Evolutionary conservation across 1,284 basidiomycete genomes (phyloP).

Genomic region (Ceratobasidium sp.): DNA sequence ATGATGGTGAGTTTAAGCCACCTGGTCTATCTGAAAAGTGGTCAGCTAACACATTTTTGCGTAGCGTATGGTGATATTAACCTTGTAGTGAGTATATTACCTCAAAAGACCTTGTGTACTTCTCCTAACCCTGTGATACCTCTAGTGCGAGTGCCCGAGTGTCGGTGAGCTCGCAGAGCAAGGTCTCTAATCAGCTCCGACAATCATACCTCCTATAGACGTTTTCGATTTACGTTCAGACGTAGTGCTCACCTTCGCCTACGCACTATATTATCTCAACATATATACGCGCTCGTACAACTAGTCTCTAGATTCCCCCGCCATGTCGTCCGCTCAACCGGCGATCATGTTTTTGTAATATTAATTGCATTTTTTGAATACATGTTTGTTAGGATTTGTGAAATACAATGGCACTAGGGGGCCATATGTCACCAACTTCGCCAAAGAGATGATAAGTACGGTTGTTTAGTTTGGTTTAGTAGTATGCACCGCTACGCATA

Average conservation of each 20-base stretch:
- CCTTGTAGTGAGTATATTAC: slow-evolving; percentile 72
- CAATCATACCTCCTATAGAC: background rate
- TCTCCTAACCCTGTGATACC: slow-evolving; percentile 38
- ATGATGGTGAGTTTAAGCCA: slow-evolving; percentile 78
- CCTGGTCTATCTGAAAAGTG: background rate
- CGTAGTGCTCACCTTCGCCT: background rate
- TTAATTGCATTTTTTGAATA: slow-evolving; percentile 11
- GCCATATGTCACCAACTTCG: too few species aligned
- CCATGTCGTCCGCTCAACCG: slow-evolving; percentile 44
- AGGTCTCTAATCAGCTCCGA: slow-evolving; percentile 24
- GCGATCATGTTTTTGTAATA: slow-evolving; percentile 8
- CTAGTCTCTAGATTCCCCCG: slow-evolving; percentile 5
- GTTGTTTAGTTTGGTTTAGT: too few species aligned
- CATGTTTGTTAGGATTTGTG: background rate
- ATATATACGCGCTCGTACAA: slow-evolving; percentile 8
- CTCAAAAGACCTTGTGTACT: slow-evolving; percentile 12
- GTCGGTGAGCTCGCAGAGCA: slow-evolving; percentile 75
- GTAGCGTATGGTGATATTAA: slow-evolving; percentile 85
- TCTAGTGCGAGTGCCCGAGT: slow-evolving; percentile 87
- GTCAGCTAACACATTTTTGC: slow-evolving; percentile 37
- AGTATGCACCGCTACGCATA: too few species aligned
- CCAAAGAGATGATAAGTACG: too few species aligned
- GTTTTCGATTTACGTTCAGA: background rate
- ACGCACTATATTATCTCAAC: slow-evolving; percentile 42
- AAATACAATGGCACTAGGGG: too few species aligned